phyloP scores from a whole-genome alignment of 2,329 filamentous ascomycete genomes.

The Colletotrichum spinosum region DNA sequence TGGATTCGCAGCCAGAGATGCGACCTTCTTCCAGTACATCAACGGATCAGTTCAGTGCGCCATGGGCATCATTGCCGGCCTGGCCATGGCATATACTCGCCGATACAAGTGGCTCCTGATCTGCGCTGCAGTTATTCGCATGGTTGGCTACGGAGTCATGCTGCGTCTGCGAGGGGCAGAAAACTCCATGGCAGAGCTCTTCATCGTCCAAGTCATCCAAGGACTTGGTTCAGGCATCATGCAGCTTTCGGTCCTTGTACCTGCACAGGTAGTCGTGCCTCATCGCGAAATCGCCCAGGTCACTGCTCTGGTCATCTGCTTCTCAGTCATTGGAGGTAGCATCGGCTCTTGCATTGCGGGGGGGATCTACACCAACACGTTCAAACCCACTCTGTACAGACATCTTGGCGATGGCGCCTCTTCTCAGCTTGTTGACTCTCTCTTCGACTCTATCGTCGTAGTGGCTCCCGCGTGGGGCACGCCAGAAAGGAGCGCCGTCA shows the following conservation, averaged over 20 bases:
- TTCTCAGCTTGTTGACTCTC: conserved; percentile 13
- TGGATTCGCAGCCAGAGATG: conserved; percentile 42
- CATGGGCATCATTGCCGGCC: conserved; percentile 52
- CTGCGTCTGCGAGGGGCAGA: conserved; percentile 48
- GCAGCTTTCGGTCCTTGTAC: conserved; percentile 49
- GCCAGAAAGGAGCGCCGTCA: conserved; percentile 24
- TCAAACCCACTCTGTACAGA: conserved; percentile 40
- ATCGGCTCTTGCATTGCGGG: conserved; percentile 46
- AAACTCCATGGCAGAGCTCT: conserved; percentile 46
- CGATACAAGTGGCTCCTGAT: conserved; percentile 49
- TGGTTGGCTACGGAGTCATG: conserved; percentile 45
- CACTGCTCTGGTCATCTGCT: conserved; percentile 46
- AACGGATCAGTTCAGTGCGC: conserved; percentile 52
- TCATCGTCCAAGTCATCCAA: conserved; percentile 52
- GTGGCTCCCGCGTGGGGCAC: conserved; percentile 25
- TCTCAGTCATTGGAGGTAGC: conserved; percentile 46
- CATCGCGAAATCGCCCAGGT: conserved; percentile 48
- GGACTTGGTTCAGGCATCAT: conserved; percentile 41
- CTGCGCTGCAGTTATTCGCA: conserved; percentile 45
- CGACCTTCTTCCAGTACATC: conserved; percentile 47
- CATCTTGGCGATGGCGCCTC: conserved; percentile 14
- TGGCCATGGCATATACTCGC: conserved; percentile 47
- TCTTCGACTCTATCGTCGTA: conserved; percentile 26
- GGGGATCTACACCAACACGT: conserved; percentile 48
- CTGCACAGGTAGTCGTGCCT: conserved; percentile 39